These are phyloP conservation scores for Kodamaea laetipori DNA, from an alignment of 805 yeast genomes.

Conservation along the genomic window DNA sequence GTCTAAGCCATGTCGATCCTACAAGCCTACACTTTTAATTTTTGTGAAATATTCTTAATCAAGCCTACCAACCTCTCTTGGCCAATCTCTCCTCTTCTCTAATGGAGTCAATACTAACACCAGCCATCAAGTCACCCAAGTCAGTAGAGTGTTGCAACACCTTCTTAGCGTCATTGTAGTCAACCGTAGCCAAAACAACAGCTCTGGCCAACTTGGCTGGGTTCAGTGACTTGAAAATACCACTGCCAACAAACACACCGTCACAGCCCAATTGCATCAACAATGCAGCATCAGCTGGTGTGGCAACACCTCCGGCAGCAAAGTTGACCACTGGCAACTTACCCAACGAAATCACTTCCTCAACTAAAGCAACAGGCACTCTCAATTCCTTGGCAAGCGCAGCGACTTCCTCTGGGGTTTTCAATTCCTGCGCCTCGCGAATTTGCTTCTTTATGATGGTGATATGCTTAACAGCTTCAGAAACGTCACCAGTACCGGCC, in stretches of 20 bases:
- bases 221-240: slow-evolving; percentile 72
- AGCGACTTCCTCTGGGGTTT: slow-evolving; percentile 47
- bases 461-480: slow-evolving; percentile 80
- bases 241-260: slow-evolving; percentile 78
- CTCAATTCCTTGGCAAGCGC: slow-evolving; percentile 57
- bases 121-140: slow-evolving; percentile 77
- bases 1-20: too few species aligned
- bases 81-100: slow-evolving; percentile 49
- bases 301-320: slow-evolving; percentile 88
- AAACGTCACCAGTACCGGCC: slow-evolving; percentile 86
- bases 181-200: slow-evolving; percentile 78
- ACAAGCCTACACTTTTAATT: too few species aligned
- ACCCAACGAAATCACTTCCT: slow-evolving; percentile 47
- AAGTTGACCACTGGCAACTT: slow-evolving; percentile 80
- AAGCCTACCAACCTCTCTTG: slow-evolving; percentile 53
- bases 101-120: slow-evolving; percentile 58
- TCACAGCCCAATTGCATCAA: slow-evolving; percentile 82
- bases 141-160: slow-evolving; percentile 67
- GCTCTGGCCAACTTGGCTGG: slow-evolving; percentile 75
- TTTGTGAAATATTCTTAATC: too few species aligned
- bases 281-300: slow-evolving; percentile 85
- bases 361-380: slow-evolving; percentile 58
- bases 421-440: slow-evolving; percentile 42
- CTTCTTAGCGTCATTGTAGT: slow-evolving; percentile 60
- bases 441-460: slow-evolving; percentile 60